Percentiles rank a stretch among this genome's conserved stretches.
Conservation (phyloP, 1,284 basidiomycete species). For the Vanrija pseudolonga region DNA sequence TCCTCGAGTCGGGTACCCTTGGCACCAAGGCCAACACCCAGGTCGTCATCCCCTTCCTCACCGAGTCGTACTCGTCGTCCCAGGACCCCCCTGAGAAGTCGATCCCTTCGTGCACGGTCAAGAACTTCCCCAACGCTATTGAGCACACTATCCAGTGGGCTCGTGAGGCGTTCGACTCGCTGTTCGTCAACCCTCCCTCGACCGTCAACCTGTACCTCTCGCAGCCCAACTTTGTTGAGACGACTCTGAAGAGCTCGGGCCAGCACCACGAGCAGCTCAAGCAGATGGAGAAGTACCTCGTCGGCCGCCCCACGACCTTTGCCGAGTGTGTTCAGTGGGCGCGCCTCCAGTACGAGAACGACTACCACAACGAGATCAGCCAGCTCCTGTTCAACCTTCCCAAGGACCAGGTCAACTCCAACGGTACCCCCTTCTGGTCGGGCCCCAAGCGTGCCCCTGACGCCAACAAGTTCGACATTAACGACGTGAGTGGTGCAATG, state of each 20-base stretch:
- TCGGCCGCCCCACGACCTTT: slow-evolving; percentile 89
- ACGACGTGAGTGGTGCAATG: slow-evolving; percentile 61
- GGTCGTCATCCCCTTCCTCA: slow-evolving; percentile 90
- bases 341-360: slow-evolving; percentile 89
- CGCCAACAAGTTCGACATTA: slow-evolving; percentile 77
- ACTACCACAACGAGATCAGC: slow-evolving; percentile 89
- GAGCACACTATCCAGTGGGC: slow-evolving; percentile 99
- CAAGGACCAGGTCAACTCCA: slow-evolving; percentile 83
- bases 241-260: slow-evolving; percentile 80
- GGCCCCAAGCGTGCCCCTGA: slow-evolving; percentile 99
- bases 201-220: slow-evolving; percentile 96
- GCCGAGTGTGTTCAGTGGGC: slow-evolving; percentile 99
- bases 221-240: slow-evolving; percentile 93
- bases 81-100: slow-evolving; percentile 99
- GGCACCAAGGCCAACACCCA: slow-evolving; percentile 99
- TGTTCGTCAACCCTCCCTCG: slow-evolving; percentile 91
- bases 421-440: slow-evolving; percentile 93
- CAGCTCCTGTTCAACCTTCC: slow-evolving; percentile 93
- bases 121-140: slow-evolving; percentile 98
- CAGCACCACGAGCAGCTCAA: slow-evolving; percentile 86
- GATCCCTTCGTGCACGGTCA: slow-evolving; percentile 95
- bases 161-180: slow-evolving; percentile 84
- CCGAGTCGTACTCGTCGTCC: slow-evolving; percentile 96
- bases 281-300: slow-evolving; percentile 86
- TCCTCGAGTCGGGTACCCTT: slow-evolving; percentile 95